Conservation (phyloP, 1,139 yeast genomes). For the Suhomyces bokatorum region DNA sequence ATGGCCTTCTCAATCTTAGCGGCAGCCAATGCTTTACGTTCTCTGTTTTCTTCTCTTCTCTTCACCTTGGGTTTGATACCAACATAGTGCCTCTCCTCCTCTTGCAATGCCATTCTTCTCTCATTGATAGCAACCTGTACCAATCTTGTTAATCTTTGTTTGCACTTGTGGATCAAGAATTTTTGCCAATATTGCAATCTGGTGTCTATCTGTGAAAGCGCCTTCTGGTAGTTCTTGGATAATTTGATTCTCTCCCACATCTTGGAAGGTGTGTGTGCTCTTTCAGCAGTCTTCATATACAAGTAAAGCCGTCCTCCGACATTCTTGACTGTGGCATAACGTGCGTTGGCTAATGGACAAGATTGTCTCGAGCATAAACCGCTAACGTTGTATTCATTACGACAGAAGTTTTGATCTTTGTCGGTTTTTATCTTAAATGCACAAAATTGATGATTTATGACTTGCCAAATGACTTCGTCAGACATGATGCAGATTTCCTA, state of each 20-base stretch:
- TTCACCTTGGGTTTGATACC: conserved; percentile 92
- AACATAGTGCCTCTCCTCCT: conserved; percentile 89
- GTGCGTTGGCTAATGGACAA: conserved; percentile 94
- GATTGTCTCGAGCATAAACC: conserved; percentile 92
- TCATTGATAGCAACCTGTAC: conserved; percentile 97
- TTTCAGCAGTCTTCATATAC: conserved; percentile 96
- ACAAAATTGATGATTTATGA: conserved; percentile 85
- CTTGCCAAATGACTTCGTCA: conserved; percentile 83
- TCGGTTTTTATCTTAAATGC: conserved; percentile 82
- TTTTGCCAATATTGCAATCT: conserved; percentile 92
- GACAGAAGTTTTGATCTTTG: conserved; percentile 78
- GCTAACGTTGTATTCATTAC: conserved; percentile 85
- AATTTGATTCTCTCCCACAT: conserved; percentile 93
- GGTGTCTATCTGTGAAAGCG: conserved; percentile 83
- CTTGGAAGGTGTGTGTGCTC: conserved; percentile 92
- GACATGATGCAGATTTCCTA: conserved; percentile 30
- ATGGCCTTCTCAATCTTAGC: conserved; percentile 96
- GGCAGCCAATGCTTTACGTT: conserved; percentile 93
- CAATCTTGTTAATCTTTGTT: conserved; percentile 89
- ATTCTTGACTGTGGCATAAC: conserved; percentile 91
- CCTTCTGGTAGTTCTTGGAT: conserved; percentile 83
- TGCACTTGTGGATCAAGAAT: conserved; percentile 87
- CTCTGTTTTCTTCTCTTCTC: conserved; percentile 91
- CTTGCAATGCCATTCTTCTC: conserved; percentile 85
- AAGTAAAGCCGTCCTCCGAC: conserved; percentile 85